A percentile compares a stretch with the other conserved stretches of the same genome.
phyloP scores from a whole-genome alignment of 208 protist genomes.

The Trypanosoma conorhini region DNA sequence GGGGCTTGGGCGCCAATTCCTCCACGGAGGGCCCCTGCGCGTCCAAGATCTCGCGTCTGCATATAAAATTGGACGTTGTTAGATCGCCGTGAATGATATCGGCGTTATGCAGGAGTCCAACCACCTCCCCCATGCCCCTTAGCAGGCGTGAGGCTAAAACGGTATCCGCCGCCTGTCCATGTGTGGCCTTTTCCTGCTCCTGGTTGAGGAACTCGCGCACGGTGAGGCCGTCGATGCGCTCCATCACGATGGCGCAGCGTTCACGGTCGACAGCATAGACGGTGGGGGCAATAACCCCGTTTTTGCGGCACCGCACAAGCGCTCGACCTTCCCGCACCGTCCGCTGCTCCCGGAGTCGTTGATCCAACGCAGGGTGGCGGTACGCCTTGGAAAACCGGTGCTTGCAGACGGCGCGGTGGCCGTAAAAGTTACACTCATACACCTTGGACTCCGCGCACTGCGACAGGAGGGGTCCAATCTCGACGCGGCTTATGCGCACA shows the following conservation, averaged over 20 bases:
- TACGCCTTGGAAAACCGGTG: slow-evolving; percentile 79
- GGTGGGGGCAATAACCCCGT: slow-evolving; percentile 61
- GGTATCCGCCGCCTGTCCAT: slow-evolving; percentile 12
- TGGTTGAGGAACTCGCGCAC: slow-evolving; percentile 67
- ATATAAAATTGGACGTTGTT: slow-evolving; percentile 98
- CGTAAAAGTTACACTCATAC: slow-evolving; percentile 72
- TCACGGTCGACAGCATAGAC: slow-evolving; percentile 62
- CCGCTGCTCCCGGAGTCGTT: slow-evolving; percentile 76
- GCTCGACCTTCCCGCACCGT: slow-evolving; percentile 71
- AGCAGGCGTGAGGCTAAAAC: slow-evolving; percentile 40
- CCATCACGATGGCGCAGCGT: slow-evolving; percentile 74
- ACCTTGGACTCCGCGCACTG: slow-evolving; percentile 84
- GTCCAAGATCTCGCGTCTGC: slow-evolving; percentile 18
- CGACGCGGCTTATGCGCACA: slow-evolving; percentile 6
- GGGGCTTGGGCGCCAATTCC: not conserved
- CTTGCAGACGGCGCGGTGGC: slow-evolving; percentile 60
- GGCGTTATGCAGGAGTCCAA: slow-evolving; percentile 91
- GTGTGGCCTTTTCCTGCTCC: slow-evolving; percentile 21
- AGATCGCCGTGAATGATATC: slow-evolving; percentile 97
- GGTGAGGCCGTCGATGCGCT: slow-evolving; percentile 67
- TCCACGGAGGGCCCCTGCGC: slow-evolving; percentile 1
- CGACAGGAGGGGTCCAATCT: slow-evolving; percentile 35
- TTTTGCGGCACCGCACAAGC: slow-evolving; percentile 58
- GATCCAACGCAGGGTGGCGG: slow-evolving; percentile 73
- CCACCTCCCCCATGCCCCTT: slow-evolving; percentile 79